Evolutionary conservation across 1,139 yeast species (phyloP), one percentile per base, ranked within the genome.

Genomic region (Scheffersomyces insectosa): DNA sequence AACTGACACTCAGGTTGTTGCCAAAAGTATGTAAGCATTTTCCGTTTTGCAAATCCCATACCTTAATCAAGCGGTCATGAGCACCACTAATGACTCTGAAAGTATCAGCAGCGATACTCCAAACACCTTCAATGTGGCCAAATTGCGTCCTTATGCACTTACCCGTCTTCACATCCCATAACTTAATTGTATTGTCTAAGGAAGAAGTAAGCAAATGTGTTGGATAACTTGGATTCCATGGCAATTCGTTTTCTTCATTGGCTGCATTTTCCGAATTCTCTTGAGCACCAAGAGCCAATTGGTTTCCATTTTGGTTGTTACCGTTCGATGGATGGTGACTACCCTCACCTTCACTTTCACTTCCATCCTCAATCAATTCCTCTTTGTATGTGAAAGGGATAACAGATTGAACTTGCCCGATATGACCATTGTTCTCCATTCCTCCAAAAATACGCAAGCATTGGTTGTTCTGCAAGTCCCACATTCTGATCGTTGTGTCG

Each of bases 121-220:
- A 91, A 14, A 93, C 96, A 14, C 98, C 98, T 65, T 93, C 98
- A 42, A 91, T 89, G 59, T 93, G 99, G 5, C 99, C 99, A 67
- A 91, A 91, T 62, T 93, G 91, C 0, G 99, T 91, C 45, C 97
- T 76, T 14, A 89, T 81, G 59, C 98, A 91, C 62, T 82, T 81
- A 3, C 97, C 97, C 0, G 95, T 80, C 49, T 75, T 74, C 30
- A 90, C 85, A 55, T 90, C 95, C 98, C 98, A 93, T 39, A 93
- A 67, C 62, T 91, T 90, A 60, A 93, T 89, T 11, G 98, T 91
- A 63, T 90, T 91, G 64, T 93, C 99, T 43, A 93, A 71, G 0
- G 97, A 89, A 7, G 95, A 89, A 0, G 97, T 85, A 32, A 93
- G 66, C 42, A 93, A 64, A 64, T 91, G 96, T 0, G 96, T 86